Evolutionary conservation across 257 asterid genomes (phyloP).

Genomic region (Scutellaria baicalensis): DNA sequence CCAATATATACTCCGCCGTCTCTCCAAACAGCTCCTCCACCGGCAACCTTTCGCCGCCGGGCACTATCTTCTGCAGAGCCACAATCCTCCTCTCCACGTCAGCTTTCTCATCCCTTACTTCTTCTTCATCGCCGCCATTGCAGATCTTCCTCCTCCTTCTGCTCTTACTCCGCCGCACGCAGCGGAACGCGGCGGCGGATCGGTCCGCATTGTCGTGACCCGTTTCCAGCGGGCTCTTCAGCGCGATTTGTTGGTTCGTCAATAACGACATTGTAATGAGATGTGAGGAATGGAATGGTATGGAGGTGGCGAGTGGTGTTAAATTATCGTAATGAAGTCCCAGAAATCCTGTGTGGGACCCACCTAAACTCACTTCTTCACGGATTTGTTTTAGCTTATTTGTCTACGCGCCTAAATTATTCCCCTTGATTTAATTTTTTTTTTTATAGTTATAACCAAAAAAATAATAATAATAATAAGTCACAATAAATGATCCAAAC

Average conservation of each 20-base stretch:
- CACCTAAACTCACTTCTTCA: conserved; percentile 26
- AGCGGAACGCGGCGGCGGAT: conserved; percentile 12
- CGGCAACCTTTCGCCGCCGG: conserved; percentile 56
- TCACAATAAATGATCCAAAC: no score
- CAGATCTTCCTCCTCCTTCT: conserved; percentile 9
- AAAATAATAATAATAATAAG: no score
- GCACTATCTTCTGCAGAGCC: conserved; percentile 50
- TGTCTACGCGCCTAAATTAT: background rate
- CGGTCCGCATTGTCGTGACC: background rate
- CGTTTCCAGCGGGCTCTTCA: background rate
- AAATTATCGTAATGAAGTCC: conserved; percentile 27
- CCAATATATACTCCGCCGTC: conserved; percentile 56
- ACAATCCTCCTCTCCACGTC: conserved; percentile 46
- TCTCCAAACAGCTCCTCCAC: conserved; percentile 44
- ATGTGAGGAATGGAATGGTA: background rate
- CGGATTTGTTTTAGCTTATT: conserved; percentile 17
- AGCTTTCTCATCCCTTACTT: conserved; percentile 16
- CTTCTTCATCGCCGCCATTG: background rate
- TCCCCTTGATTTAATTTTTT: background rate
- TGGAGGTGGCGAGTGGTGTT: conserved; percentile 18
- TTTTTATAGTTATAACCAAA: no score
- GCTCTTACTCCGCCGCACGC: conserved; percentile 8
- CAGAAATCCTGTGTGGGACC: conserved; percentile 41
- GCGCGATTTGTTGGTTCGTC: conserved; percentile 5
- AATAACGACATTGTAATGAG: background rate